phyloP scores from a whole-genome alignment of 2,329 filamentous ascomycete species.

The Cordyceps fumosorosea region DNA sequence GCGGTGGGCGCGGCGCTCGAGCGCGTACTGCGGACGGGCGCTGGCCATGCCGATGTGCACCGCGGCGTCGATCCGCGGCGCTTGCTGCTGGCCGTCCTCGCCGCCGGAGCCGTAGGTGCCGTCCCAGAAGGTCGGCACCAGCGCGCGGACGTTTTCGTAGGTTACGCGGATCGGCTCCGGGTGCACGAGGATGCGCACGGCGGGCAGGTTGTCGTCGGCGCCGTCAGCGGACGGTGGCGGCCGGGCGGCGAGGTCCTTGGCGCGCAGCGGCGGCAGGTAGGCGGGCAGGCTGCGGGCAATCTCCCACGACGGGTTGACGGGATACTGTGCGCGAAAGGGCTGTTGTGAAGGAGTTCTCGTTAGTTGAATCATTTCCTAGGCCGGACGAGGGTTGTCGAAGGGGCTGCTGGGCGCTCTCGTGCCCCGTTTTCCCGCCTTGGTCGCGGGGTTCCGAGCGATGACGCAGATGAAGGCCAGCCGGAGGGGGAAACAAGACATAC shows the following conservation, averaged over 20 bases:
- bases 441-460: not conserved
- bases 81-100: not conserved
- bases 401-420: not conserved
- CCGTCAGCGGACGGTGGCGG: slow-evolving; percentile 5
- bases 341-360: slow-evolving; percentile 25
- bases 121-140: slow-evolving; percentile 59
- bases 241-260: slow-evolving; percentile 30
- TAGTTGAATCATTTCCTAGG: too few species aligned
- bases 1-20: slow-evolving; percentile 65
- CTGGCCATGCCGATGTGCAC: slow-evolving; percentile 79
- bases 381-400: not conserved
- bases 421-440: not conserved
- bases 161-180: slow-evolving; percentile 62
- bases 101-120: slow-evolving; percentile 23
- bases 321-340: slow-evolving; percentile 69
- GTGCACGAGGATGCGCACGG: slow-evolving; percentile 58
- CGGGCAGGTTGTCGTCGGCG: slow-evolving; percentile 28
- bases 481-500: slow-evolving; percentile 33
- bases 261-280: slow-evolving; percentile 47
- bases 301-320: slow-evolving; percentile 74
- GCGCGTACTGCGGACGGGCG: slow-evolving; percentile 54
- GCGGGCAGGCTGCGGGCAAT: slow-evolving; percentile 65
- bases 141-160: slow-evolving; percentile 58
- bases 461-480: not conserved
- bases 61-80: slow-evolving; percentile 51